Evolutionary conservation across 805 yeast species (phyloP).

Genomic region (Pichia exigua): DNA sequence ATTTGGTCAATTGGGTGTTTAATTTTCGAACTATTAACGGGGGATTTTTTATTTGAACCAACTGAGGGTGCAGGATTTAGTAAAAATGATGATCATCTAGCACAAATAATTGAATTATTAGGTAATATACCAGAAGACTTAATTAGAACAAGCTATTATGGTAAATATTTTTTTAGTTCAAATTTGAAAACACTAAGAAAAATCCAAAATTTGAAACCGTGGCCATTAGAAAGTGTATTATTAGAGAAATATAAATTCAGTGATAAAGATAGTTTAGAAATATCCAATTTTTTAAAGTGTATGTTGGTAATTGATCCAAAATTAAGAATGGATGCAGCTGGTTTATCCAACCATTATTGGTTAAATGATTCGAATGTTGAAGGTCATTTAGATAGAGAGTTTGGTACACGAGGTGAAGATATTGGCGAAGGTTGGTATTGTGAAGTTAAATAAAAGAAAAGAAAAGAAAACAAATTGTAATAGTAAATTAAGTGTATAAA

Average conservation of each 20-base stretch:
- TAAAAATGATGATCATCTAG: constrained; percentile 94
- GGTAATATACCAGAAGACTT: constrained; percentile 43
- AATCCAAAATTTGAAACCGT: constrained; percentile 75
- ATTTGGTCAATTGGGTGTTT: constrained; percentile 95
- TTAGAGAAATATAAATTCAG: constrained; percentile 77
- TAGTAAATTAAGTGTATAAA: not conserved
- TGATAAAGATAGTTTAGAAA: constrained; percentile 58
- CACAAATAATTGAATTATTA: constrained; percentile 74
- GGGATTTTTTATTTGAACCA: constrained; percentile 93
- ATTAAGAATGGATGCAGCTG: constrained; percentile 90
- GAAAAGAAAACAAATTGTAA: not conserved
- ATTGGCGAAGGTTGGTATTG: constrained; percentile 80
- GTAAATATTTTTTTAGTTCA: constrained; percentile 29
- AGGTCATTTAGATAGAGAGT: constrained; percentile 69
- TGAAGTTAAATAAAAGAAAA: constrained; percentile 46
- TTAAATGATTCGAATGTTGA: constrained; percentile 66
- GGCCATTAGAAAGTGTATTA: constrained; percentile 80
- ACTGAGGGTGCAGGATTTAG: constrained; percentile 64
- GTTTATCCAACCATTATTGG: constrained; percentile 87
- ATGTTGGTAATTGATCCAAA: constrained; percentile 79
- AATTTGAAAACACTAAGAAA: constrained; percentile 48
- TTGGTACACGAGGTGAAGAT: constrained; percentile 78
- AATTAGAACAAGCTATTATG: constrained; percentile 58
- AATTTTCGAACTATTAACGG: constrained; percentile 84
- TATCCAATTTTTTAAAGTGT: constrained; percentile 72